Base-by-base conservation (phyloP, 2,329 filamentous ascomycete species). In the Elsinoe perseae region DNA sequence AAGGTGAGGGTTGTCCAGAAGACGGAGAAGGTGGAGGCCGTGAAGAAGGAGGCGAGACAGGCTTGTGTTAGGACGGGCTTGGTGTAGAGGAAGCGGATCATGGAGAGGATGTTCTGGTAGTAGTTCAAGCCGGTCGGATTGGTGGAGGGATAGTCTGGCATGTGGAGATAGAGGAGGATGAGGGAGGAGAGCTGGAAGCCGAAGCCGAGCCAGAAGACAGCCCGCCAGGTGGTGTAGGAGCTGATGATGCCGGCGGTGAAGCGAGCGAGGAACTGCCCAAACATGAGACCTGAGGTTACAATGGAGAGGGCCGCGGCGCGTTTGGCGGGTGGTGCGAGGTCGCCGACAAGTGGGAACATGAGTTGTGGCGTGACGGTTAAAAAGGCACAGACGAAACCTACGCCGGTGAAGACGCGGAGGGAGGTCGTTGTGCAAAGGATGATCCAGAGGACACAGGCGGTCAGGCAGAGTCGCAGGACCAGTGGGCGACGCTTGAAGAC, bases 1-100 rank as follows among this genome's bases (percentile, higher is more conserved):
- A 95, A 93, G 0, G 87, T 91, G 32, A 93, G 69, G 0, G 87
- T 92, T 0, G 84, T 87, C 84, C 84, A 87, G 73, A 83, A 85
- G 28, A 70, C 74, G 1, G 83, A 87, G 66, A 87, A 87, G 1
- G 79, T 80, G 0, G 77, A 75, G 5, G 77, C 77, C 3, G 76
- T 77, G 60, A 84, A 77, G 64, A 89, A 84, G 0, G 80, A 77
- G 23, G 89, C 79, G 1, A 89, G 66, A 46, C 84, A 85, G 0
- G 83, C 80, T 66, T 92, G 87, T 0, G 86, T 77, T 0, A 93
- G 77, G 0, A 87, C 71, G 0, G 88, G 85, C 44, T 90, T 77
- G 3, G 77, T 80, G 48, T 80, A 70, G 40, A 87, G 72, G 69
- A 92, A 80, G 23, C 77, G 69, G 1, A 82, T 64, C 20, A 92